phyloP scores from a whole-genome alignment of 371 early-diverging fungal species.

The Batrachochytrium dendrobatidis region DNA sequence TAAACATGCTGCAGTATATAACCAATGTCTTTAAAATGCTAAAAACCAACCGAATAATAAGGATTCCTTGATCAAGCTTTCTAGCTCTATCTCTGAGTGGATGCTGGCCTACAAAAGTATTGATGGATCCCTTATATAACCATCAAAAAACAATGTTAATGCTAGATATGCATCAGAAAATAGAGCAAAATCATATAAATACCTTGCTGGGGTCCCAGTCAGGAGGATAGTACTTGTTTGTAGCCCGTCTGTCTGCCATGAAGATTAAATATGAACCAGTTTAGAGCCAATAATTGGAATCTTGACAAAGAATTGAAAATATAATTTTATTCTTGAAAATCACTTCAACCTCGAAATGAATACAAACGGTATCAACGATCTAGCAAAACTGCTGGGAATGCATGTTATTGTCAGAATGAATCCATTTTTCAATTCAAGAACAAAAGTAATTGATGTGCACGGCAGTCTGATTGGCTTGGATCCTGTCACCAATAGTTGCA shows the following conservation, averaged over 20 bases:
- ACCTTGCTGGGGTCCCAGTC: constrained; percentile 49
- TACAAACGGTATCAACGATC: not conserved
- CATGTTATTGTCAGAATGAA: not conserved
- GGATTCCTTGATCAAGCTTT: constrained; percentile 83
- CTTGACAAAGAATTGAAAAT: too few relatives aligned
- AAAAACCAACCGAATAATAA: constrained; percentile 70
- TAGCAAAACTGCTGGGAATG: not conserved
- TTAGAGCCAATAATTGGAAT: too few relatives aligned
- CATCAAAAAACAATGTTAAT: not conserved
- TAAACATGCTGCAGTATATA: not conserved
- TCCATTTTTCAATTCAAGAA: not conserved
- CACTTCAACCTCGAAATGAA: not conserved
- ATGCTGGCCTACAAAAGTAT: constrained; percentile 78
- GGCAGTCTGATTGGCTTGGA: not conserved
- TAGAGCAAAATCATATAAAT: not conserved
- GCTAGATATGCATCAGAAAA: not conserved
- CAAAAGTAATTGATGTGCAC: not conserved
- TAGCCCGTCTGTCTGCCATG: constrained; percentile 33
- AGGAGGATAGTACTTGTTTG: constrained; percentile 48
- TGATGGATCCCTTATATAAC: constrained; percentile 57
- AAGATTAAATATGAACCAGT: too few relatives aligned
- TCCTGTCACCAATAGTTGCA: not conserved
- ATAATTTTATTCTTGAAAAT: not conserved
- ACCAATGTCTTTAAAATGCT: not conserved
- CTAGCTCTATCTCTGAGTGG: constrained; percentile 81